Evolutionary conservation across 164 flowering plant species (phyloP).

Genomic region (Aristolochia contorta): DNA sequence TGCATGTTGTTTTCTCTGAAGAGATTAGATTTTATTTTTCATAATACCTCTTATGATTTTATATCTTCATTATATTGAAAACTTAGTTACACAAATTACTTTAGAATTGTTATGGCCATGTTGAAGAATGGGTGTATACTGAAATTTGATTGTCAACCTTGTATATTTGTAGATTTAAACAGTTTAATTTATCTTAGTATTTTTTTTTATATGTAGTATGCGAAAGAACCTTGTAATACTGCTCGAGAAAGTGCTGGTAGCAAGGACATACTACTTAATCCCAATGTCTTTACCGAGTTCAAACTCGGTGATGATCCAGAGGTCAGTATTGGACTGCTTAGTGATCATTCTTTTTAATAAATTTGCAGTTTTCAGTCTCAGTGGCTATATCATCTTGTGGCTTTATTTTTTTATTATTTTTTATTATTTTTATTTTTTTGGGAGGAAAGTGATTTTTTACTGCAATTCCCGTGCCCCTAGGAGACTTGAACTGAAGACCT

Average conservation of each 20-base stretch:
- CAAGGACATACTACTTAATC: constrained; percentile 59
- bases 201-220: background rate
- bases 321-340: constrained; percentile 26
- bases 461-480: too few relatives aligned
- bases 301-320: constrained; percentile 66
- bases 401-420: too few relatives aligned
- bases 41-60: too few relatives aligned
- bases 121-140: too few relatives aligned
- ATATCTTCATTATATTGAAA: too few relatives aligned
- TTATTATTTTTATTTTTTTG: too few relatives aligned
- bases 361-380: background rate
- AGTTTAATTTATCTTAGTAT: background rate
- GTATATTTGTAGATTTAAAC: background rate
- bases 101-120: too few relatives aligned
- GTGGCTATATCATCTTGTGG: background rate
- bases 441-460: too few relatives aligned
- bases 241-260: background rate
- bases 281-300: constrained; percentile 89
- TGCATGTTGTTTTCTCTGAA: too few relatives aligned
- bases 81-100: too few relatives aligned
- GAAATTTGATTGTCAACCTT: background rate
- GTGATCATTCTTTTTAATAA: background rate
- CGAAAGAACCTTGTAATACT: background rate
- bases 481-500: too few relatives aligned
- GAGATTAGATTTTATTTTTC: too few relatives aligned